Conservation (phyloP, 2,329 filamentous ascomycete genomes). For the Xylariaceae sp. region DNA sequence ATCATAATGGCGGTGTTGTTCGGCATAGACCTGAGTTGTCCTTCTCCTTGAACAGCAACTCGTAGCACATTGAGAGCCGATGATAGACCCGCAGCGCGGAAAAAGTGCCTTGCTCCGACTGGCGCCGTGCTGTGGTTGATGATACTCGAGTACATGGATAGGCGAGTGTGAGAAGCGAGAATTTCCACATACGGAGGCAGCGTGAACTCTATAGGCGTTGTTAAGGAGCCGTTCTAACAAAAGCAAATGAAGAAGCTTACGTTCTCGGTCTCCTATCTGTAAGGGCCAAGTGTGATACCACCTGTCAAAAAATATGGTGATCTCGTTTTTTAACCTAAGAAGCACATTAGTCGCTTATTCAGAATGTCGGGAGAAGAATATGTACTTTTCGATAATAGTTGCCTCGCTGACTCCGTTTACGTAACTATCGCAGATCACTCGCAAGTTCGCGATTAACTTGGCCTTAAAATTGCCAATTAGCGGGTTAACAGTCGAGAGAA, state of each 20-base stretch:
- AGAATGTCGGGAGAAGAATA: not conserved
- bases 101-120: slow-evolving; percentile 73
- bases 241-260: slow-evolving; percentile 43
- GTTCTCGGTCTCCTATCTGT: slow-evolving; percentile 54
- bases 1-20: slow-evolving; percentile 84
- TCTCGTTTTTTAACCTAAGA: slow-evolving; percentile 42
- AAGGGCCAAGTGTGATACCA: slow-evolving; percentile 57
- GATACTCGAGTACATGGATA: slow-evolving; percentile 77
- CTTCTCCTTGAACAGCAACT: slow-evolving; percentile 74
- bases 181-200: slow-evolving; percentile 79
- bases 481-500: not conserved
- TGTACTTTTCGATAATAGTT: slow-evolving; percentile 60
- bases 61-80: slow-evolving; percentile 78
- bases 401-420: slow-evolving; percentile 57
- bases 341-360: not conserved
- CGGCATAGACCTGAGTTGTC: slow-evolving; percentile 74
- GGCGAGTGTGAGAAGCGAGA: slow-evolving; percentile 72
- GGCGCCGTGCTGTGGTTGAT: slow-evolving; percentile 78
- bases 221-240: slow-evolving; percentile 21
- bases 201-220: slow-evolving; percentile 50
- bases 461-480: slow-evolving; percentile 47
- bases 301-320: slow-evolving; percentile 43
- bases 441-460: slow-evolving; percentile 62
- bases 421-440: slow-evolving; percentile 65
- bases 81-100: slow-evolving; percentile 73